Evolutionary conservation across 371 early-diverging fungal genomes (phyloP), one percentile per base, ranked within the genome.

Genomic region (Mucor velutinosus): DNA sequence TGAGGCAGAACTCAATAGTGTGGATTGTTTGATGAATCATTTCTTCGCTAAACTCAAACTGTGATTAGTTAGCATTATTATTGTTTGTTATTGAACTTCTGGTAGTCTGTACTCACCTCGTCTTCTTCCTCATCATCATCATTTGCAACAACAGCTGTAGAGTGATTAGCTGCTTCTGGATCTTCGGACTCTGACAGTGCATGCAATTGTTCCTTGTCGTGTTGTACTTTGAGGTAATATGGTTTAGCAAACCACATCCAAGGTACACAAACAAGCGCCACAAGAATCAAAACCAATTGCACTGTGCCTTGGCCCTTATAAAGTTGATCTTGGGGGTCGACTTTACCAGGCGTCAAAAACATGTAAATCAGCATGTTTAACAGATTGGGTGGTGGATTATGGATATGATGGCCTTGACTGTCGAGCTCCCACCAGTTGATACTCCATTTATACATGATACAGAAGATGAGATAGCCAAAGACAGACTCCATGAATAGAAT

Each of bases 231-330:
- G 66, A 97, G 82, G 65, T 92, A 91, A 60, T 92, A 86, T 12
- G 99, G 99, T 81, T 98, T 99, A 67, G 89, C 89, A 61, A 97
- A 86, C 76, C 99, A 88, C 99, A 99, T 98, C 97, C 96, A 95
- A n/a, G 99, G 99, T 5, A 99, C 90, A 72, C 96, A 96, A 29
- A 94, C 74, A 27, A 98, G 72, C 23, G 99, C 97, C 32, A 97
- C 58, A 17, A 94, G 64, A 14, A 99, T 76, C 53, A 99, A 79
- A 17, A 93, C 66, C 3, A 83, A 77, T 86, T 99, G 99, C 12
- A 99, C 75, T 27, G 84, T 81, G 8, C 83, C 89, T 84, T 99
- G 99, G 29, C 98, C 98, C 37, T 91, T 77, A 78, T 85, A 99
- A 43, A 99, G 78, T 70, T 85, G 85, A 59, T 90, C 92, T 58